Evolutionary conservation across 2,329 filamentous ascomycete genomes (phyloP).

Genomic region (Stenocarpella maydis): DNA sequence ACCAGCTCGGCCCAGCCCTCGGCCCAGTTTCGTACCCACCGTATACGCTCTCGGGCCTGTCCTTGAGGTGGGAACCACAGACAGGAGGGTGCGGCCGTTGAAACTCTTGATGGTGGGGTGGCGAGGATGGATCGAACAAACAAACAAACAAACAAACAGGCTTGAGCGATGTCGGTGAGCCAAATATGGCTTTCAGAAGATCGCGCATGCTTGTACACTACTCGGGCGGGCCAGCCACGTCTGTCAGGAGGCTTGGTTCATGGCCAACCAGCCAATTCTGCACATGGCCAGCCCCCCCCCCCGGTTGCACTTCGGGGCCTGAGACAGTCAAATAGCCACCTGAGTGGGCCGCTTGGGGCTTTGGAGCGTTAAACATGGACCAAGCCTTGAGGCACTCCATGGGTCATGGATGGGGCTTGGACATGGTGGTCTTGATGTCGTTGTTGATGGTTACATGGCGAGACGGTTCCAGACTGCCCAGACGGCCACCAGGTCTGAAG

Average conservation of each 20-base stretch:
- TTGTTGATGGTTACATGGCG: slow-evolving; percentile 1
- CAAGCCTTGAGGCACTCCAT: too few species aligned
- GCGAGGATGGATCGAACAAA: slow-evolving; percentile 1
- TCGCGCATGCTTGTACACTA: not conserved
- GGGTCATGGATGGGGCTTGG: slow-evolving; percentile 4
- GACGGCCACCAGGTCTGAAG: not conserved
- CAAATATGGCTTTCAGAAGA: slow-evolving; percentile 7
- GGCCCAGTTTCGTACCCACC: not conserved
- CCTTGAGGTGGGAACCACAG: slow-evolving; percentile 1
- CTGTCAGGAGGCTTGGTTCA: slow-evolving; percentile 19
- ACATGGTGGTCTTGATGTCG: not conserved
- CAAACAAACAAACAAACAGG: slow-evolving; percentile 19
- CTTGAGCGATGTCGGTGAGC: slow-evolving; percentile 19
- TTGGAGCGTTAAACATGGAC: not conserved
- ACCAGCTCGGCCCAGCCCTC: slow-evolving; percentile 1
- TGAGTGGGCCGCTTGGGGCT: not conserved
- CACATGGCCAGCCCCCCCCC: not conserved
- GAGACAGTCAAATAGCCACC: not conserved
- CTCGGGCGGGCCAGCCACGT: not conserved
- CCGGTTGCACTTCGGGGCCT: not conserved
- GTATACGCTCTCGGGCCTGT: slow-evolving; percentile 12
- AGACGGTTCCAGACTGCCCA: slow-evolving; percentile 2
- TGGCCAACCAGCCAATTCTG: not conserved
- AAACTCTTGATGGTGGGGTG: slow-evolving; percentile 7
- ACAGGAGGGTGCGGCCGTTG: not conserved